phyloP scores from a whole-genome alignment of 2,329 filamentous ascomycete species.

The Nemania abortiva region DNA sequence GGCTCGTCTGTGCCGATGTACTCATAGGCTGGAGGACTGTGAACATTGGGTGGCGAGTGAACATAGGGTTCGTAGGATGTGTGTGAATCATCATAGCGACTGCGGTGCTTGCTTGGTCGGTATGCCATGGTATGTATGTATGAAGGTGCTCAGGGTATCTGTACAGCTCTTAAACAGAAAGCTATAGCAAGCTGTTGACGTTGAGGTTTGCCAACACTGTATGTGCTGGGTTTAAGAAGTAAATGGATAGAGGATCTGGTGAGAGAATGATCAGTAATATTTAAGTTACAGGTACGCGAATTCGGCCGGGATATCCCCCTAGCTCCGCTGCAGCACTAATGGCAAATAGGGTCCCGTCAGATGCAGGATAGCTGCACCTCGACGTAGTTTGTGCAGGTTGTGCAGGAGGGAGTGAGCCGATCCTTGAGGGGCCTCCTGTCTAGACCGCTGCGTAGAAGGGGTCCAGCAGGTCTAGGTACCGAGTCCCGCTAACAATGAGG shows the following conservation, averaged over 20 bases:
- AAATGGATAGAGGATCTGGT: slow-evolving; percentile 6
- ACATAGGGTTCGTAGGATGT: slow-evolving; percentile 48
- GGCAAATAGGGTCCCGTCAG: slow-evolving; percentile 33
- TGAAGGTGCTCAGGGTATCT: background rate
- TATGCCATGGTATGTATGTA: slow-evolving; percentile 42
- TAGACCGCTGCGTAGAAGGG: background rate
- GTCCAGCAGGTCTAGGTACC: background rate
- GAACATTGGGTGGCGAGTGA: slow-evolving; percentile 40
- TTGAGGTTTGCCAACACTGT: slow-evolving; percentile 18
- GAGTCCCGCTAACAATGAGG: background rate
- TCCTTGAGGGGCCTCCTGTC: slow-evolving; percentile 34
- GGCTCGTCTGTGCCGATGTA: slow-evolving; percentile 50
- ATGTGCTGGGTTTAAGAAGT: background rate
- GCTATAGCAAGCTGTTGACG: background rate
- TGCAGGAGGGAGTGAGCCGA: slow-evolving; percentile 30
- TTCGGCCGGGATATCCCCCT: slow-evolving; percentile 22
- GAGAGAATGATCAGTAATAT: slow-evolving; percentile 27
- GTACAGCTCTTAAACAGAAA: background rate
- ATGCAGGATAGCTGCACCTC: slow-evolving; percentile 37
- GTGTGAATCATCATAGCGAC: slow-evolving; percentile 49
- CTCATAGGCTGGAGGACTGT: slow-evolving; percentile 43
- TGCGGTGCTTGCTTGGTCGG: slow-evolving; percentile 43
- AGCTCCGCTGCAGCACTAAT: slow-evolving; percentile 12
- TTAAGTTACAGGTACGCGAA: slow-evolving; percentile 23
- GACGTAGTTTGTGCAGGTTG: slow-evolving; percentile 38